A percentile compares a stretch with the other conserved stretches of the same genome.
phyloP scores from a whole-genome alignment of 768 basidiomycete species.

The Sistotremastrum niveocremeum region DNA sequence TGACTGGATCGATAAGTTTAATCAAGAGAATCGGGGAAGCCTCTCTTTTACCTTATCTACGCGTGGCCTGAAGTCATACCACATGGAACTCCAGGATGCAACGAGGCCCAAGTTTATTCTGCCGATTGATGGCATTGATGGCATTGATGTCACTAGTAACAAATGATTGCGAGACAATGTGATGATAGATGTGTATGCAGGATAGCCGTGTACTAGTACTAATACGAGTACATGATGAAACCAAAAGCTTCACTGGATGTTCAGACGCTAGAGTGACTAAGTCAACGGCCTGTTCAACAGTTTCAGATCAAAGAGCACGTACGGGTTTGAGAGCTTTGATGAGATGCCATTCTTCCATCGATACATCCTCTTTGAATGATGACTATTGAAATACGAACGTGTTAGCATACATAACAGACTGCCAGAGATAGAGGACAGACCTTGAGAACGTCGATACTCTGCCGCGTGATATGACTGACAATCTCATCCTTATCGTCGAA shows the following conservation, averaged over 20 bases:
- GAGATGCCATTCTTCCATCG: conserved; percentile 85
- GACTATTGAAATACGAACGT: conserved; percentile 28
- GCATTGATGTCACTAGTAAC: no score
- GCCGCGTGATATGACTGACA: conserved; percentile 78
- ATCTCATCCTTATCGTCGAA: conserved; percentile 94
- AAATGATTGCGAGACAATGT: no score
- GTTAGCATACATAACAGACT: not conserved
- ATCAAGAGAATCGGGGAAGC: no score
- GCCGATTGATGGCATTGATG: no score
- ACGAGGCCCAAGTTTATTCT: no score
- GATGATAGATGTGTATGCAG: no score
- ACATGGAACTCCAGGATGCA: no score
- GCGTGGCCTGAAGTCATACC: no score
- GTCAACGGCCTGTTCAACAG: not conserved
- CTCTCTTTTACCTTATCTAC: no score
- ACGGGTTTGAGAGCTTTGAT: conserved; percentile 81
- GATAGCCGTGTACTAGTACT: no score
- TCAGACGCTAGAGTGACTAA: conserved; percentile 20
- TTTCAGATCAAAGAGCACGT: conserved; percentile 13
- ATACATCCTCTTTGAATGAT: conserved; percentile 79
- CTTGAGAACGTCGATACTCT: conserved; percentile 94
- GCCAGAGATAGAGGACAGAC: conserved; percentile 21
- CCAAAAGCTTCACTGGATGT: conserved; percentile 16
- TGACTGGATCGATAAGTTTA: no score
- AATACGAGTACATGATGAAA: no score